These are phyloP conservation scores for Apiospora kogelbergensis DNA, from an alignment of 2,329 filamentous ascomycete genomes.

Conservation along the genomic window DNA sequence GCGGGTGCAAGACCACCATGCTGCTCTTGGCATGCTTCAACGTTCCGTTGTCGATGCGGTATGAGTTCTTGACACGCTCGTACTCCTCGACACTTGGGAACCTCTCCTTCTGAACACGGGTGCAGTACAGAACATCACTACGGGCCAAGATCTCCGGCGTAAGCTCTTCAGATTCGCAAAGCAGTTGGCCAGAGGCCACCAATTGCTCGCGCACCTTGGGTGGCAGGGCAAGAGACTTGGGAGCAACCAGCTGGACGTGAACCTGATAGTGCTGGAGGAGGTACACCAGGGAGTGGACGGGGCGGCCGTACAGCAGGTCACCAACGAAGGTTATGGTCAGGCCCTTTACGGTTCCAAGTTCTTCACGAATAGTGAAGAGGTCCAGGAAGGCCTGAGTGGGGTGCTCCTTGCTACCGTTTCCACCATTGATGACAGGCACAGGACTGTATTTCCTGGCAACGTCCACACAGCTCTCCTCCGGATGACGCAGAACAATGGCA, in stretches of 20 bases:
- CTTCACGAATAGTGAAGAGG: conserved; percentile 97
- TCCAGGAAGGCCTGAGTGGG: conserved; percentile 97
- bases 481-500: conserved; percentile 93
- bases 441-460: conserved; percentile 83
- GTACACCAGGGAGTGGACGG: conserved; percentile 93
- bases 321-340: conserved; percentile 95
- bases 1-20: conserved; percentile 93
- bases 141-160: conserved; percentile 83
- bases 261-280: conserved; percentile 95
- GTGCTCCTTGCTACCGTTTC: conserved; percentile 94
- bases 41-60: conserved; percentile 86
- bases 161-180: conserved; percentile 72
- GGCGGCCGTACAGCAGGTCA: conserved; percentile 88
- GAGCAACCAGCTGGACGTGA: conserved; percentile 86
- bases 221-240: conserved; percentile 76
- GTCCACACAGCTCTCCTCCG: conserved; percentile 76
- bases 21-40: conserved; percentile 88
- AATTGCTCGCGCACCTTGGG: conserved; percentile 72
- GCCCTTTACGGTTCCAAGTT: conserved; percentile 91
- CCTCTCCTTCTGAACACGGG: conserved; percentile 92
- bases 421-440: conserved; percentile 94
- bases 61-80: conserved; percentile 82
- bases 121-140: conserved; percentile 95
- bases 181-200: conserved; percentile 71
- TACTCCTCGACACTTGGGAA: conserved; percentile 82